Evolutionary conservation across 1,284 basidiomycete genomes (phyloP).

Genomic region (Nidula niveotomentosa): DNA sequence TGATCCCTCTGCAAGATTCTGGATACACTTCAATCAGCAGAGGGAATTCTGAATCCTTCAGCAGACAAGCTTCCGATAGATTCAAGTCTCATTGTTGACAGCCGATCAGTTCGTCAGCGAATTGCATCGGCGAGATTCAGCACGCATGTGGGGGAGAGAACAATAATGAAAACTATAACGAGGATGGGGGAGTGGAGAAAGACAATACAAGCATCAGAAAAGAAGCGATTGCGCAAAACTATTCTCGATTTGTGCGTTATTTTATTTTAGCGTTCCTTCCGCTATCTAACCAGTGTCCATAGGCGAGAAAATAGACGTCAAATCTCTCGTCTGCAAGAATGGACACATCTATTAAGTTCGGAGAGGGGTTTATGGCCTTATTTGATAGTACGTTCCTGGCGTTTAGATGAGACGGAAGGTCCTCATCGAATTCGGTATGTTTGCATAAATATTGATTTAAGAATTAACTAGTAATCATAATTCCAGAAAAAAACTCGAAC

Average conservation of each 20-base stretch:
- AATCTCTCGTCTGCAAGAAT: slow-evolving; percentile 58
- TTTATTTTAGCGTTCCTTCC: slow-evolving; percentile 1
- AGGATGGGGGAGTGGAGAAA: slow-evolving; percentile 72
- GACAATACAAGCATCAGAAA: slow-evolving; percentile 63
- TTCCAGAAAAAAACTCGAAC: slow-evolving; percentile 74
- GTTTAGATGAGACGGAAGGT: slow-evolving; percentile 87
- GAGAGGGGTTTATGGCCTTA: slow-evolving; percentile 84
- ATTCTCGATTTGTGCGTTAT: slow-evolving; percentile 66
- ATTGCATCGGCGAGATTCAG: slow-evolving; percentile 56
- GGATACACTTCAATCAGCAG: slow-evolving; percentile 52
- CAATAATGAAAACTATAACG: slow-evolving; percentile 57
- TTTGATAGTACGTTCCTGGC: slow-evolving; percentile 58
- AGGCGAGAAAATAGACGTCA: slow-evolving; percentile 74
- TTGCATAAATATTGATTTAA: no score
- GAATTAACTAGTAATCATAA: not conserved
- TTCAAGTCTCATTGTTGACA: slow-evolving; percentile 46
- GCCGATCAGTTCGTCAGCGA: slow-evolving; percentile 48
- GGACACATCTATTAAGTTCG: slow-evolving; percentile 54
- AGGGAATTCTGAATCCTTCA: slow-evolving; percentile 48
- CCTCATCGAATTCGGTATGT: slow-evolving; percentile 78
- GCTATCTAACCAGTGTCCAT: slow-evolving; percentile 1
- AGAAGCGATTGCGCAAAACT: slow-evolving; percentile 67
- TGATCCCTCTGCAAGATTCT: slow-evolving; percentile 43
- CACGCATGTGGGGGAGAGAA: slow-evolving; percentile 60
- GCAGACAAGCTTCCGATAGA: slow-evolving; percentile 50